phyloP scores from a whole-genome alignment of 495 filamentous ascomycete species.

The Rusavskia elegans region DNA sequence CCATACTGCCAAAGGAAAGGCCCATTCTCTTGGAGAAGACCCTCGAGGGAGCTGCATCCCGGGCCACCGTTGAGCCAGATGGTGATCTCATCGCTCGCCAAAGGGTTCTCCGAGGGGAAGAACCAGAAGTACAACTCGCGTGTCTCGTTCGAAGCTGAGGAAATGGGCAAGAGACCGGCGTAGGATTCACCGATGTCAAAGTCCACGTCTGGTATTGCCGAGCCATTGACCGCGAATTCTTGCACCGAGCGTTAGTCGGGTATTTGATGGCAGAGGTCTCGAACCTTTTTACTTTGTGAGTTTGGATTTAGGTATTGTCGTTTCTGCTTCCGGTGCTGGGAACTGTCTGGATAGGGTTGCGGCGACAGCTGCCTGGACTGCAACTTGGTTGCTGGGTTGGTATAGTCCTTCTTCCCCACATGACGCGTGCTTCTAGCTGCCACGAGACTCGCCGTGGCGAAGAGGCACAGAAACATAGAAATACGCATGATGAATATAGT shows the following conservation, averaged over 20 bases:
- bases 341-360: not conserved
- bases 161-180: slow-evolving; percentile 59
- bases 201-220: slow-evolving; percentile 50
- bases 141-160: slow-evolving; percentile 30
- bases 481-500: not conserved
- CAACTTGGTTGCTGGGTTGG: slow-evolving; percentile 5
- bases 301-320: not conserved
- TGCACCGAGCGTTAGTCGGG: not conserved
- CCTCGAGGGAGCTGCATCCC: slow-evolving; percentile 53
- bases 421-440: slow-evolving; percentile 14
- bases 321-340: not conserved
- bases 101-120: slow-evolving; percentile 44
- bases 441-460: slow-evolving; percentile 1
- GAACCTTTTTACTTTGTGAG: not conserved
- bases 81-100: slow-evolving; percentile 39
- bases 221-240: slow-evolving; percentile 52
- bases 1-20: slow-evolving; percentile 62
- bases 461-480: not conserved
- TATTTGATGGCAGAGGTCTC: not conserved
- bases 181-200: slow-evolving; percentile 69
- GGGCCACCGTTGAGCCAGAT: slow-evolving; percentile 54
- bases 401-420: slow-evolving; percentile 12
- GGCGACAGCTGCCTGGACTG: slow-evolving; percentile 1
- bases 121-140: slow-evolving; percentile 65
- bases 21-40: slow-evolving; percentile 60